Conservation (phyloP, 2,329 filamentous ascomycete species). For the Xylaria sp. region DNA sequence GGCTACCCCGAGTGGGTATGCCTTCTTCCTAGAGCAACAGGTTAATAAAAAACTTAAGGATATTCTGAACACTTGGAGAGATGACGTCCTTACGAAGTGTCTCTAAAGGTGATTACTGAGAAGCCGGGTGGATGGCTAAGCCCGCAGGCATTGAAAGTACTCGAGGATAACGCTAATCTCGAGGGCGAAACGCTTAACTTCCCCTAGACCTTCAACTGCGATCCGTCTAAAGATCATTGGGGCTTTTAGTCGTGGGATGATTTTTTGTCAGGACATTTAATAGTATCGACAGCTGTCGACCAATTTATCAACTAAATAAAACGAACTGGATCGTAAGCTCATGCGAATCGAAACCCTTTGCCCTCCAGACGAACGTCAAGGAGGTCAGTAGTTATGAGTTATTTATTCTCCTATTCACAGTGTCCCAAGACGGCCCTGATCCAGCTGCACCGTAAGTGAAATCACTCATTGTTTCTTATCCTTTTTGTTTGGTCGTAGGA, state of each 20-base stretch:
- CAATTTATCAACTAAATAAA: constrained; percentile 4
- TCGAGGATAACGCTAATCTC: constrained; percentile 13
- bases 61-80: constrained; percentile 14
- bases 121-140: constrained; percentile 6
- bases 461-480: constrained; percentile 5
- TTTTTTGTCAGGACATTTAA: constrained; percentile 13
- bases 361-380: constrained; percentile 22
- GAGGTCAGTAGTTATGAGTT: constrained; percentile 15
- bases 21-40: constrained; percentile 9
- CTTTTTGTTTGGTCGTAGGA: constrained; percentile 2
- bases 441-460: constrained; percentile 13
- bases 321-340: constrained; percentile 21
- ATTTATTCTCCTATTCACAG: constrained; percentile 4
- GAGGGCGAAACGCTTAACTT: constrained; percentile 9
- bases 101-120: constrained; percentile 15
- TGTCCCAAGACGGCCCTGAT: not conserved
- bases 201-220: constrained; percentile 5
- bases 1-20: constrained; percentile 21
- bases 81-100: not conserved
- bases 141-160: not conserved
- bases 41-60: constrained; percentile 14
- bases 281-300: not conserved
- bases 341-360: constrained; percentile 23
- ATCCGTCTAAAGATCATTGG: constrained; percentile 6
- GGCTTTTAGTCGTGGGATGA: constrained; percentile 12